phyloP scores from a whole-genome alignment of 345 rosid genomes.

The Linum trigynum region DNA sequence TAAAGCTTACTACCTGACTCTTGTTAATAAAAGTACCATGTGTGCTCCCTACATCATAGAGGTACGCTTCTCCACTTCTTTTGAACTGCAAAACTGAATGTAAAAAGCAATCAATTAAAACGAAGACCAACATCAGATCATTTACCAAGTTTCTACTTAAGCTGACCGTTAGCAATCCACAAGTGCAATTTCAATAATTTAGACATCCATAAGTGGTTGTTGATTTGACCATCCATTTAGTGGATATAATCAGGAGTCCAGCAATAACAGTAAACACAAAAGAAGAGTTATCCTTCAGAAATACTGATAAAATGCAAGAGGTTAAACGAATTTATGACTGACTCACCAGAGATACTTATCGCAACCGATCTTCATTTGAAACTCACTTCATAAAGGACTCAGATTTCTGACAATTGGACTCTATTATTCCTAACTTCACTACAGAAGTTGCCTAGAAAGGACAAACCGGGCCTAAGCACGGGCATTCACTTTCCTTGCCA shows the following conservation, averaged over 20 bases:
- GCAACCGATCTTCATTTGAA: too few relatives aligned
- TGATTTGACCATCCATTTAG: background rate
- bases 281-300: background rate
- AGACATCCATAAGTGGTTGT: background rate
- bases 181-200: background rate
- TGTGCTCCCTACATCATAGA: slow-evolving; percentile 78
- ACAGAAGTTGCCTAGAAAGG: background rate
- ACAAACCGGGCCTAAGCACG: background rate
- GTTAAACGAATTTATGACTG: too few relatives aligned
- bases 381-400: too few relatives aligned
- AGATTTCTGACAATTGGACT: too few relatives aligned
- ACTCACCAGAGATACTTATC: too few relatives aligned
- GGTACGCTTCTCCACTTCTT: slow-evolving; percentile 63
- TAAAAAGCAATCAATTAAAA: slow-evolving; percentile 10
- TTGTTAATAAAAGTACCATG: slow-evolving; percentile 81
- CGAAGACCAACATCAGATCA: background rate
- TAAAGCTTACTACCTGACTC: slow-evolving; percentile 42
- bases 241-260: background rate
- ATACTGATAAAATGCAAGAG: too few relatives aligned
- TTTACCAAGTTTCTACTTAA: background rate
- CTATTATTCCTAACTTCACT: background rate
- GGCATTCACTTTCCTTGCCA: background rate
- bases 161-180: background rate
- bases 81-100: slow-evolving; percentile 78
- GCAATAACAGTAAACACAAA: background rate